phyloP scores from a whole-genome alignment of 495 filamentous ascomycete species.

The Hyaloscypha hepaticicola region DNA sequence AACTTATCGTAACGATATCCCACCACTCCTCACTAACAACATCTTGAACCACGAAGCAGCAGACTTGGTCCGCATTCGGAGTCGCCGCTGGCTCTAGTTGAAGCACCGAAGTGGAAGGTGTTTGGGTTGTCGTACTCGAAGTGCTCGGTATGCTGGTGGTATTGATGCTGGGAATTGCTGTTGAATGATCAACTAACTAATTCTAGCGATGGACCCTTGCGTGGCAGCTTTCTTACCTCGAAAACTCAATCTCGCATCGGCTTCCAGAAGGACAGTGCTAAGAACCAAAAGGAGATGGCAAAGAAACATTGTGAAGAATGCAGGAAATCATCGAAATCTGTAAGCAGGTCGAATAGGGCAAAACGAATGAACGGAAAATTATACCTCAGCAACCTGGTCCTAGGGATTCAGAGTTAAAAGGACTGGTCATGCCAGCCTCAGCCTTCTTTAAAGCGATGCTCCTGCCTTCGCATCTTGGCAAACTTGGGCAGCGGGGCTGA shows the following conservation, averaged over 20 bases:
- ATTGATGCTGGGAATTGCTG: neutral
- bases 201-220: neutral
- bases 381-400: neutral
- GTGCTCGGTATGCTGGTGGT: neutral
- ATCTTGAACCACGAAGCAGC: constrained; percentile 22
- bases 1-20: neutral
- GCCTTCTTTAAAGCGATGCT: neutral
- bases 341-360: neutral
- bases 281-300: neutral
- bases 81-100: neutral
- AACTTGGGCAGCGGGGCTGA: neutral
- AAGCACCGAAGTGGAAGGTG: neutral
- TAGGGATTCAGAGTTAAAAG: neutral
- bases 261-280: neutral
- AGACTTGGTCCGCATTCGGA: neutral
- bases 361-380: neutral
- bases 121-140: neutral
- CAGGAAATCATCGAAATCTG: neutral
- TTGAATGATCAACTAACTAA: neutral
- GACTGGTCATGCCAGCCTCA: neutral
- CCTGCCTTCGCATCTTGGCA: neutral
- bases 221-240: neutral
- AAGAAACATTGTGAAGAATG: neutral
- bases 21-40: constrained; percentile 15
- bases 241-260: neutral